phyloP scores from a whole-genome alignment of 78 protist species.

The Guillardia theta region DNA sequence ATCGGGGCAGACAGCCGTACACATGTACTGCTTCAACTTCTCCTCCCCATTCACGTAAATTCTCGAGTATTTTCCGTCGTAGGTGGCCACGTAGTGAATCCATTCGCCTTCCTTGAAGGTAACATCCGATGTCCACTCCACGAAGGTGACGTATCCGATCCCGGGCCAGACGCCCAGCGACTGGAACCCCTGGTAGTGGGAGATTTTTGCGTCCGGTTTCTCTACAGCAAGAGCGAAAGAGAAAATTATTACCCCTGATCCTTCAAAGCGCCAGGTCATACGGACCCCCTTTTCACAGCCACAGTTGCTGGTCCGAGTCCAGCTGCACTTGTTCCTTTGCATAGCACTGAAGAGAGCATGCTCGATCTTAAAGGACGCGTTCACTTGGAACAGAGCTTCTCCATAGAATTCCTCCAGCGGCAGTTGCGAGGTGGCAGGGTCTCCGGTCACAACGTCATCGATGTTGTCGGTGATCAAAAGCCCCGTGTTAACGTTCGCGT shows the following conservation, averaged over 20 bases:
- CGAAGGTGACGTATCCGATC: background rate
- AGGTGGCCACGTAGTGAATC: background rate
- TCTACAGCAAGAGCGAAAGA: background rate
- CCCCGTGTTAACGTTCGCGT: background rate
- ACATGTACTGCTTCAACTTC: background rate
- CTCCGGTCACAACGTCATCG: background rate
- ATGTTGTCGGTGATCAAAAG: background rate
- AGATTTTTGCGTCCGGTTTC: background rate
- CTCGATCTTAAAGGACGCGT: background rate
- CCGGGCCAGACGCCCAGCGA: background rate
- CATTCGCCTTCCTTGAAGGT: background rate
- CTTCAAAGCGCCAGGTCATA: background rate
- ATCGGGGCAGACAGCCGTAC: no score
- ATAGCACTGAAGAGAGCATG: background rate
- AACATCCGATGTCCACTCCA: background rate
- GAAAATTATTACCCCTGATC: background rate
- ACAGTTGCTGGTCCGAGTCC: background rate
- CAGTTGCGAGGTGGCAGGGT: background rate
- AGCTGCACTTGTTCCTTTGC: background rate
- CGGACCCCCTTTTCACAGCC: background rate
- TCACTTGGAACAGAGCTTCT: background rate
- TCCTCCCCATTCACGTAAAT: background rate
- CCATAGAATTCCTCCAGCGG: background rate
- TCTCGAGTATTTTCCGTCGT: background rate
- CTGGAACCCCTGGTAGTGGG: background rate